These are phyloP conservation scores for Pinus tabuliformis DNA, from an alignment of 75 land plant species.

Conservation along the genomic window DNA sequence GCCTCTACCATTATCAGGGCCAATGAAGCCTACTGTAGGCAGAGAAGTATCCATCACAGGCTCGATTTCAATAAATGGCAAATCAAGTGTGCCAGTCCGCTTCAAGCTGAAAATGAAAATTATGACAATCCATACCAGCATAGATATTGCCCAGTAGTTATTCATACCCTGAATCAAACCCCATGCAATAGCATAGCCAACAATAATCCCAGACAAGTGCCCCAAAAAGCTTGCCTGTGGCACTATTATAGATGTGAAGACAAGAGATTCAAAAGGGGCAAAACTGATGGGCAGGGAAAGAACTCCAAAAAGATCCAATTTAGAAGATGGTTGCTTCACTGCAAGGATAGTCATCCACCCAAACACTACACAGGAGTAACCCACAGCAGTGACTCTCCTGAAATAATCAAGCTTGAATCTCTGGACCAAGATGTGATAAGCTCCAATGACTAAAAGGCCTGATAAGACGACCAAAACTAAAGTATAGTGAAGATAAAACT, in stretches of 20 bases:
- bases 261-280: conserved; percentile 97
- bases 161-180: conserved; percentile 97
- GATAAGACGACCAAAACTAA: conserved; percentile 81
- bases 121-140: conserved; percentile 78
- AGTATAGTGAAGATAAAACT: conserved; percentile 89
- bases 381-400: conserved; percentile 90
- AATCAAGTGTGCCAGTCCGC: conserved; percentile 54
- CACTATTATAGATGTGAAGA: conserved; percentile 96
- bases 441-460: conserved; percentile 70
- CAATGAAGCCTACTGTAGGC: conserved; percentile 71
- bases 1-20: conserved; percentile 44
- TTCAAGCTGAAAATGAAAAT: conserved; percentile 75
- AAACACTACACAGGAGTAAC: conserved; percentile 98
- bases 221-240: conserved; percentile 99
- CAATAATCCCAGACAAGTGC: conserved; percentile 90
- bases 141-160: conserved; percentile 81
- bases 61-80: conserved; percentile 83
- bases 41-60: conserved; percentile 74
- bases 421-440: conserved; percentile 83
- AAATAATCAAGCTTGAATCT: conserved; percentile 87
- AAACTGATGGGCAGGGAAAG: conserved; percentile 95
- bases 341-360: conserved; percentile 99
- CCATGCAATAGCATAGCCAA: conserved; percentile 95
- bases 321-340: conserved; percentile 91
- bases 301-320: conserved; percentile 89